These are phyloP conservation scores for Exophiala lecanii-corni DNA, from an alignment of 2,329 filamentous ascomycete species.

Conservation along the genomic window DNA sequence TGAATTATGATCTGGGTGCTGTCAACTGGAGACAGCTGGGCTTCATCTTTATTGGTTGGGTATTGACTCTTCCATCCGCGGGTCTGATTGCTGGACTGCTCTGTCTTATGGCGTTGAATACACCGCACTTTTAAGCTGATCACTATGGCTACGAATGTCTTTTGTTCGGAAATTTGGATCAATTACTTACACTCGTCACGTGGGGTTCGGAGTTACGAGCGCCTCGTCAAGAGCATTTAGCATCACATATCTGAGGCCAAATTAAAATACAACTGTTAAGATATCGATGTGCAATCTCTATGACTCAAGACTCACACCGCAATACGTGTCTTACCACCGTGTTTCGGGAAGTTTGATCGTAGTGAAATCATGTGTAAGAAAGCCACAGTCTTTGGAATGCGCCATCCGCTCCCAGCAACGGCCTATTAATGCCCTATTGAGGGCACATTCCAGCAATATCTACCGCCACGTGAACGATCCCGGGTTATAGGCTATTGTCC, in stretches of 20 bases:
- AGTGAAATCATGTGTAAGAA: too few species aligned
- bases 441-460: not conserved
- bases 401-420: not conserved
- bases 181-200: not conserved
- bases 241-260: not conserved
- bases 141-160: not conserved
- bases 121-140: conserved; percentile 33
- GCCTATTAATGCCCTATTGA: not conserved
- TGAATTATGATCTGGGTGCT: conserved; percentile 36
- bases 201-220: not conserved
- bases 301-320: not conserved
- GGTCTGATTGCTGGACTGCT: conserved; percentile 38
- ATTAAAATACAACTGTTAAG: not conserved
- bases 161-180: not conserved
- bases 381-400: not conserved
- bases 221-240: not conserved
- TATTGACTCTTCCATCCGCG: conserved; percentile 41
- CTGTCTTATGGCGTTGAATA: conserved; percentile 40
- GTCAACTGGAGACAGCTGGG: conserved; percentile 43
- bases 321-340: too few species aligned
- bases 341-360: too few species aligned
- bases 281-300: not conserved
- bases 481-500: too few species aligned
- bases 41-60: conserved; percentile 43
- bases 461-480: too few species aligned